Percentiles rank a stretch among this genome's conserved stretches.
phyloP scores from a whole-genome alignment of 108 stramenopile genomes.

The Schizochytrium sp. region DNA sequence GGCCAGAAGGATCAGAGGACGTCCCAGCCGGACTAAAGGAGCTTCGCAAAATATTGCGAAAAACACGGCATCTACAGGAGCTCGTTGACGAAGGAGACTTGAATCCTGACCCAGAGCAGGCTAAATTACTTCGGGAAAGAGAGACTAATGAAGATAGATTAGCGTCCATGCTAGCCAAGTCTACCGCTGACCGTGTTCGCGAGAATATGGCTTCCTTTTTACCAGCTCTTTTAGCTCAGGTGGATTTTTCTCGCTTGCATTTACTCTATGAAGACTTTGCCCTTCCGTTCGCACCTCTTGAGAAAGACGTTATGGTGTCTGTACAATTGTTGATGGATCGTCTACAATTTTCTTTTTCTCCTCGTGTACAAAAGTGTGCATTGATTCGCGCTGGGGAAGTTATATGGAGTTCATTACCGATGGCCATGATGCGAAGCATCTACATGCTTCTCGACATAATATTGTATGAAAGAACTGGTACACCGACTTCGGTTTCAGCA shows the following conservation, averaged over 20 bases:
- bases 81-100: conserved; percentile 60
- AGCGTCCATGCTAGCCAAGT: conserved; percentile 27
- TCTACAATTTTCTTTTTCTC: neutral
- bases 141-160: conserved; percentile 18
- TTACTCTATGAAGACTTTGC: conserved; percentile 21
- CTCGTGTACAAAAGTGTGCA: conserved; percentile 3
- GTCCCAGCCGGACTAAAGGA: neutral
- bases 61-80: conserved; percentile 37
- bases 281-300: conserved; percentile 20
- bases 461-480: neutral
- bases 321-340: conserved; percentile 27
- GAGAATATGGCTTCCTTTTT: neutral
- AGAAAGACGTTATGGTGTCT: conserved; percentile 30
- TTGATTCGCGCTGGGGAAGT: conserved; percentile 13
- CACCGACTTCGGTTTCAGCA: neutral
- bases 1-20: neutral
- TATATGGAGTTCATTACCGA: conserved; percentile 32
- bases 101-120: conserved; percentile 54
- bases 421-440: neutral
- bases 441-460: conserved; percentile 33
- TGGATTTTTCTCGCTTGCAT: conserved; percentile 44
- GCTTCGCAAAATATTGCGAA: conserved; percentile 57
- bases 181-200: conserved; percentile 35
- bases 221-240: neutral
- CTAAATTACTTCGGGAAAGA: neutral